phyloP scores from a whole-genome alignment of 2,329 filamentous ascomycete species.

The Furcasterigmium sp. region DNA sequence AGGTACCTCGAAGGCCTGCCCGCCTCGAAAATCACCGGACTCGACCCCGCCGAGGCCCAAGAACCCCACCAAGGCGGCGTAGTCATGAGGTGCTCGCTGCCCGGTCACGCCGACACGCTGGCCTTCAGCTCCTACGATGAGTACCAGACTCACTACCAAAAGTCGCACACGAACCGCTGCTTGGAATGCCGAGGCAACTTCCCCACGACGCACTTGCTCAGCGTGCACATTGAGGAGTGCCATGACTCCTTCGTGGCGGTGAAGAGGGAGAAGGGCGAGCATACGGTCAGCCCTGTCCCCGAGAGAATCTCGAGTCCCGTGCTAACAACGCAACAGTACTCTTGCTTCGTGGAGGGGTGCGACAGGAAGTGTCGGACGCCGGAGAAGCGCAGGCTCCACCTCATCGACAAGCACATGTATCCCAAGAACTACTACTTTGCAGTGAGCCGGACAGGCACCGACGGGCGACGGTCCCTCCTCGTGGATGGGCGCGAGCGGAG shows the following conservation, averaged over 20 bases:
- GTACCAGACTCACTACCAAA: constrained; percentile 82
- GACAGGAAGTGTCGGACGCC: constrained; percentile 78
- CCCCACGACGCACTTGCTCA: constrained; percentile 74
- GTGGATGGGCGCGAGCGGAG: constrained; percentile 48
- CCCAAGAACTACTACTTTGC: constrained; percentile 85
- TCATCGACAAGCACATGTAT: constrained; percentile 93
- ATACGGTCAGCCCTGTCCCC: constrained; percentile 54
- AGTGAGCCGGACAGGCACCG: constrained; percentile 84
- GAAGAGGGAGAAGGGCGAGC: constrained; percentile 73
- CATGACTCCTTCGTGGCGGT: constrained; percentile 78
- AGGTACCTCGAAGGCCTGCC: constrained; percentile 18
- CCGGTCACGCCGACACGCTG: constrained; percentile 68
- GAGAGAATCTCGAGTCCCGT: background rate
- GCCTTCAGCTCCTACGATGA: constrained; percentile 70
- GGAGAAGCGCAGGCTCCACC: constrained; percentile 78
- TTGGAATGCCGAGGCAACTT: constrained; percentile 82
- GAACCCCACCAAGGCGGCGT: constrained; percentile 27
- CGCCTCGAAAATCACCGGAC: constrained; percentile 51
- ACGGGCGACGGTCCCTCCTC: constrained; percentile 75
- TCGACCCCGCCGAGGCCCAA: constrained; percentile 40
- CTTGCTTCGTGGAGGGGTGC: constrained; percentile 86
- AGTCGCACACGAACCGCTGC: constrained; percentile 79
- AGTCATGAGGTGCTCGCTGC: constrained; percentile 73
- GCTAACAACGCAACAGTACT: constrained; percentile 50
- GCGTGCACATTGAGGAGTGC: constrained; percentile 83